A percentile compares a stretch with the other conserved stretches of the same genome.
These are phyloP conservation scores for Linnemannia schmuckeri DNA, from an alignment of 192 early-diverging fungal genomes.

Conservation along the genomic window DNA sequence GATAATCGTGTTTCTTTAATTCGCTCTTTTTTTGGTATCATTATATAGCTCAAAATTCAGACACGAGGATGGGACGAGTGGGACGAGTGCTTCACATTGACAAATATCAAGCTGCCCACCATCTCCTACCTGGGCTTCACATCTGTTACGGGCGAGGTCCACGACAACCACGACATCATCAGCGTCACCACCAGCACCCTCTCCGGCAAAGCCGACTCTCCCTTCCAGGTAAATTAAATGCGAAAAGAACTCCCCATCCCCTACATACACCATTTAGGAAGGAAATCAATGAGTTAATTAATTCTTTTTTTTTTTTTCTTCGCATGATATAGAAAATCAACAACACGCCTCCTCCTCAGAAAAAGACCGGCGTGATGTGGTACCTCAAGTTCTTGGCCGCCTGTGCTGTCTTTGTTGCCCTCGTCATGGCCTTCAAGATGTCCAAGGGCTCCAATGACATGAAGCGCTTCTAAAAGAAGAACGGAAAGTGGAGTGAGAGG, in stretches of 20 bases:
- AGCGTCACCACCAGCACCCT: slow-evolving; percentile 59
- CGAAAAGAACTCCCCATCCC: not conserved
- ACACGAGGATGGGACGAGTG: slow-evolving; percentile 72
- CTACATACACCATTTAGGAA: not conserved
- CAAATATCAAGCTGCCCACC: slow-evolving; percentile 82
- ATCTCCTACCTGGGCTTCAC: slow-evolving; percentile 92
- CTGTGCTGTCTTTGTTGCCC: slow-evolving; percentile 47
- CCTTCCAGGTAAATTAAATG: not conserved
- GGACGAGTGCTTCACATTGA: slow-evolving; percentile 87
- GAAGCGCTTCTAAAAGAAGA: slow-evolving; percentile 39
- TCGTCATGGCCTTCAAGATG: slow-evolving; percentile 54
- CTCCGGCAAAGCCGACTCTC: slow-evolving; percentile 7
- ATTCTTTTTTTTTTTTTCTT: not conserved
- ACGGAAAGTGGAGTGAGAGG: not conserved
- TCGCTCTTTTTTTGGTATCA: not conserved
- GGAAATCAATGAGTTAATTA: no score
- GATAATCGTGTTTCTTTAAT: not conserved
- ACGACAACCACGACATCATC: slow-evolving; percentile 74
- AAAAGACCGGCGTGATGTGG: slow-evolving; percentile 54
- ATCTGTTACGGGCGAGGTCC: slow-evolving; percentile 92
- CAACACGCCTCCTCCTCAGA: slow-evolving; percentile 47
- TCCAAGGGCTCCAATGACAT: slow-evolving; percentile 40
- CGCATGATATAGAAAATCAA: slow-evolving; percentile 7
- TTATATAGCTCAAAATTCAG: slow-evolving; percentile 61
- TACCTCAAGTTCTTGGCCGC: slow-evolving; percentile 52